A percentile compares a stretch with the other conserved stretches of the same genome.
Evolutionary conservation across 768 basidiomycete genomes (phyloP).

Genomic region (Boletus sp.): DNA sequence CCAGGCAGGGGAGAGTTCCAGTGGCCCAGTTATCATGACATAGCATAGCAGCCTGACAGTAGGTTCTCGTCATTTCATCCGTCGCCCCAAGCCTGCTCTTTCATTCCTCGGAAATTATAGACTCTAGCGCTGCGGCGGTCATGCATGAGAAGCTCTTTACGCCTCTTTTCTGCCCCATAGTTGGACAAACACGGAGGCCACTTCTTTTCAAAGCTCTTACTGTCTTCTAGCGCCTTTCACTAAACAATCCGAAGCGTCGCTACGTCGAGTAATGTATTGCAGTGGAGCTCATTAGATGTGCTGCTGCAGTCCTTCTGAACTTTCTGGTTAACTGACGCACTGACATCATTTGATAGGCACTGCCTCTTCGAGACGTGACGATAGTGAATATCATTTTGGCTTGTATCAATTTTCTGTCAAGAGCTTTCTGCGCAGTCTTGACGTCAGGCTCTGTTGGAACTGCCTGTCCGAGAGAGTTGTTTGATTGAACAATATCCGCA

Average conservation of each 20-base stretch:
- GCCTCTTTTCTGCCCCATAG: slow-evolving; percentile 4
- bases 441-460: slow-evolving; percentile 22
- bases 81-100: slow-evolving; percentile 6
- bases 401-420: slow-evolving; percentile 9
- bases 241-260: slow-evolving; percentile 7
- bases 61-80: slow-evolving; percentile 16
- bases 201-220: slow-evolving; percentile 10
- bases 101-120: slow-evolving; percentile 32
- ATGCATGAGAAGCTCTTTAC: slow-evolving; percentile 12
- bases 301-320: slow-evolving; percentile 10
- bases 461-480: no score
- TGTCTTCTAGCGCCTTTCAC: slow-evolving; percentile 13
- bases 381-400: slow-evolving; percentile 6
- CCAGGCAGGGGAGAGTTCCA: slow-evolving; percentile 8
- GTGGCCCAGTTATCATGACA: slow-evolving; percentile 6
- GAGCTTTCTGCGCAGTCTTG: slow-evolving; percentile 23
- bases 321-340: slow-evolving; percentile 11
- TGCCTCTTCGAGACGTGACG: slow-evolving; percentile 12
- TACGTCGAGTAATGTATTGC: slow-evolving; percentile 8
- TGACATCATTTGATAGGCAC: slow-evolving; percentile 28
- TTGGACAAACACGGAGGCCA: neutral
- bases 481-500: no score
- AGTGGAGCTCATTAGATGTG: slow-evolving; percentile 17
- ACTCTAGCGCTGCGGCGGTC: slow-evolving; percentile 9
- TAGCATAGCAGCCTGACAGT: slow-evolving; percentile 5